Evolutionary conservation across 176 grass and related monocot genomes (phyloP), one percentile per base, ranked within the genome.

Genomic region (Musa troglodytarum): DNA sequence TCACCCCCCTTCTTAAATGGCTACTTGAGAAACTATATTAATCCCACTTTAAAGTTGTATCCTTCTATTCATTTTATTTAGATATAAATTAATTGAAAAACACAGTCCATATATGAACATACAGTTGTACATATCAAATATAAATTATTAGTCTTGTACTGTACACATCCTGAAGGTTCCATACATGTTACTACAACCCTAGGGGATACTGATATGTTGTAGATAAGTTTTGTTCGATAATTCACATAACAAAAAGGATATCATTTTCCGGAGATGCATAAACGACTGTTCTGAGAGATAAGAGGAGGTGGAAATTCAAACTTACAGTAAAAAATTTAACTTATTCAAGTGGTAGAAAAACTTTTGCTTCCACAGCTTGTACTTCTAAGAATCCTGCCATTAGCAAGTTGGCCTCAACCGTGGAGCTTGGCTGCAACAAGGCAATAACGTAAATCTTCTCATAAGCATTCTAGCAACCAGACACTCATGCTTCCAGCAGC

Each of bases 341-440:
- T 29, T 73, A 16, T 52, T 22, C 56, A 73, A 53, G 13, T 0
- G 71, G 74, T 34, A 54, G 76, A 19, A 71, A 58, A 80, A 15
- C 23, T 74, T 77, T 89, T 68, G 78, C 53, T 20, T 83, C 83
- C 52, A 86, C 57, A 50, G 88, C 57, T 85, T 89, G 88, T 75
- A 99, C 82, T 61, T 92, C 82, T 70, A 87, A 64, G 68, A 91
- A 85, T 78, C 91, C 91, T 10, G 84, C 83, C 54, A 99, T 81
- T 71, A 92, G 81, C 63, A 99, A 77, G 79, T 91, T 93, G 75
- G 82, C 88, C 78, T 99, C 82, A 1, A 99, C 61, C 22, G 67
- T 73, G 25, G 86, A 81, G 71, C 71, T 90, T 10, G 82, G 73
- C 90, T 99, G 74, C 24, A 72, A 57, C 17, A 43, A 16, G 52